Evolutionary conservation across 495 filamentous ascomycete genomes (phyloP).

Genomic region (Aspergillus sparsus): DNA sequence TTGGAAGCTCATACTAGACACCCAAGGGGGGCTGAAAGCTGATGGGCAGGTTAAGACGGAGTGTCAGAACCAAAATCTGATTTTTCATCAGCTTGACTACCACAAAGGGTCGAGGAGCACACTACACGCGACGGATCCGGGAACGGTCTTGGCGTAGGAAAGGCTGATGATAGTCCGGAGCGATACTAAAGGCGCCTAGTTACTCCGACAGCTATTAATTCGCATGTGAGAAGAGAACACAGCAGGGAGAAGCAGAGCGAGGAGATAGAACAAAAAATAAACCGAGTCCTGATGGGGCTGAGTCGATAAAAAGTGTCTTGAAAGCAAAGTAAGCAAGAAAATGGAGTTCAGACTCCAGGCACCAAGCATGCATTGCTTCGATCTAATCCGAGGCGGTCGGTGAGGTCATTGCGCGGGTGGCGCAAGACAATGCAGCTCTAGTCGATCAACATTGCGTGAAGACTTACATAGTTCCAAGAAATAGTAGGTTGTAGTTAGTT

Average conservation of each 20-base stretch:
- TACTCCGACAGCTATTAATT: neutral
- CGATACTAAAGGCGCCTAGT: neutral
- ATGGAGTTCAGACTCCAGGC: conserved; percentile 6
- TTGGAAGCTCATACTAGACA: neutral
- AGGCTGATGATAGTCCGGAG: neutral
- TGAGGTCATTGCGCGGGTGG: conserved; percentile 20
- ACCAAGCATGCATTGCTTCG: conserved; percentile 3
- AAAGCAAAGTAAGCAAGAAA: neutral
- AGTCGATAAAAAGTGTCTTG: neutral
- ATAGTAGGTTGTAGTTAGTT: no score
- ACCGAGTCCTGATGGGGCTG: neutral
- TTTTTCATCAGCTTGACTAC: conserved; percentile 11
- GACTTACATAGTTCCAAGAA: neutral
- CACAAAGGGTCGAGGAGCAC: conserved; percentile 6
- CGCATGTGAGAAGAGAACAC: neutral
- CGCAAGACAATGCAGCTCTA: conserved; percentile 12
- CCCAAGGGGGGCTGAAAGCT: conserved; percentile 1
- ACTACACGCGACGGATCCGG: conserved; percentile 11
- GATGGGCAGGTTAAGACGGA: neutral
- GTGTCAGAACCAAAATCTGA: conserved; percentile 7
- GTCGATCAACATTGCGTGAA: conserved; percentile 2
- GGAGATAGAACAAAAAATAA: no score
- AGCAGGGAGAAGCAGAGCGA: neutral
- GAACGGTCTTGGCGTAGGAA: conserved; percentile 15
- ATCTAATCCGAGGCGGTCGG: conserved; percentile 8